A percentile compares a stretch with the other conserved stretches of the same genome.
phyloP scores from a whole-genome alignment of 768 basidiomycete genomes.

The Podaxis mareebaensis region DNA sequence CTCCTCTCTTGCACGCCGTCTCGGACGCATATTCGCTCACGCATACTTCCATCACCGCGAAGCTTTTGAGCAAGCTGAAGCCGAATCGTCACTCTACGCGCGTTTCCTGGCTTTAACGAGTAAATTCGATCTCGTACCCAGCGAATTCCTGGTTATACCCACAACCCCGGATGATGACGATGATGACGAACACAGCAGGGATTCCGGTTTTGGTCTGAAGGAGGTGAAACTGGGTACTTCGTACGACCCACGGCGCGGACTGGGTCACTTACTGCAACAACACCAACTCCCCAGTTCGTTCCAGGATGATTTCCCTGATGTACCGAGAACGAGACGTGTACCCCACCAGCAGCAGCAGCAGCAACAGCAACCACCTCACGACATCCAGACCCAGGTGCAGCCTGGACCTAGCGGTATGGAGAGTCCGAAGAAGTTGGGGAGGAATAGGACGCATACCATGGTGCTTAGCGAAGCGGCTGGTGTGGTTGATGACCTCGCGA shows the following conservation, averaged over 20 bases:
- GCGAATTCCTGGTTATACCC: conserved; percentile 84
- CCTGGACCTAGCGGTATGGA: conserved; percentile 9
- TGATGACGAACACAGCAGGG: conserved; percentile 27
- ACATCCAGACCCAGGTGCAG: neutral
- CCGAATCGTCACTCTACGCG: conserved; percentile 86
- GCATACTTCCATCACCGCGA: conserved; percentile 96
- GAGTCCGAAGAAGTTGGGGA: conserved; percentile 48
- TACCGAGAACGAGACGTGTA: conserved; percentile 8
- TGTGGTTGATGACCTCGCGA: conserved; percentile 35
- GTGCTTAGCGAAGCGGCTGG: conserved; percentile 50
- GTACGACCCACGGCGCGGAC: conserved; percentile 7
- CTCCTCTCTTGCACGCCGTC: conserved; percentile 82
- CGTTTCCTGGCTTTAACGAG: conserved; percentile 84
- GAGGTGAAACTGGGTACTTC: conserved; percentile 12
- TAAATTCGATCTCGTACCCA: conserved; percentile 79
- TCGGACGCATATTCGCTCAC: conserved; percentile 95
- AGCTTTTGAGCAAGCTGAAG: conserved; percentile 87
- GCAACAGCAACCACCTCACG: neutral
- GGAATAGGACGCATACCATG: conserved; percentile 75
- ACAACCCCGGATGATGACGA: conserved; percentile 24
- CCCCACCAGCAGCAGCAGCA: neutral
- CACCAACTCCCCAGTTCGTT: conserved; percentile 3
- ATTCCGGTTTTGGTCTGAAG: conserved; percentile 20
- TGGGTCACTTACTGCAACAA: conserved; percentile 2
- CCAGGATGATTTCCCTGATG: conserved; percentile 7